Evolutionary conservation across 352 stramenopile genomes (phyloP).

Genomic region (Pythium phragmiticola): DNA sequence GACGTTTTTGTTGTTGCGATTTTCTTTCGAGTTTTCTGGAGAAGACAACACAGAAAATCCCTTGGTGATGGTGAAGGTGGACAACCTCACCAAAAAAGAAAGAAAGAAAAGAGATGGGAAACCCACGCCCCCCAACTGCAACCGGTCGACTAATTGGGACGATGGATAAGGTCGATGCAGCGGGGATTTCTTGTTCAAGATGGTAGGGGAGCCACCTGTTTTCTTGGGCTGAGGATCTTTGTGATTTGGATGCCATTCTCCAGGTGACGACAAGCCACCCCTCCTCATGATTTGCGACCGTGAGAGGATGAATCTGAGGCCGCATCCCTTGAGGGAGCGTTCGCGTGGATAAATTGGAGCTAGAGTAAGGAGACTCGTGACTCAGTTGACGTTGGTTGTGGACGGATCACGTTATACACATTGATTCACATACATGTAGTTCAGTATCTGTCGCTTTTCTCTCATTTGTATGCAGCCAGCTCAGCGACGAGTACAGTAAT

Average conservation of each 20-base stretch:
- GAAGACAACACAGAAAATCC: background rate
- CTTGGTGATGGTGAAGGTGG: background rate
- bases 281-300: no score
- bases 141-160: no score
- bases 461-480: slow-evolving; percentile 51
- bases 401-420: background rate
- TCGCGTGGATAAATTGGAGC: no score
- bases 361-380: no score
- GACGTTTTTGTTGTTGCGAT: background rate
- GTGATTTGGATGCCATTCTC: no score
- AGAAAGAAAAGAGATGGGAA: background rate
- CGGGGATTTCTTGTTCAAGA: no score
- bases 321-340: no score
- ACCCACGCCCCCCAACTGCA: background rate
- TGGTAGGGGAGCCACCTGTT: no score
- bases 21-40: background rate
- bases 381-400: background rate
- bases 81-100: background rate
- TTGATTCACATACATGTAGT: slow-evolving; percentile 7
- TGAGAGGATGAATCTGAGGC: no score
- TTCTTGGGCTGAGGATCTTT: no score
- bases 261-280: no score
- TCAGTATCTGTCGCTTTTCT: background rate
- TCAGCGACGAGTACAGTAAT: slow-evolving; percentile 77
- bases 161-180: no score